A percentile compares a stretch with the other conserved stretches of the same genome.
Conservation (phyloP, 2,329 filamentous ascomycete genomes). For the Elsinoe batatas region DNA sequence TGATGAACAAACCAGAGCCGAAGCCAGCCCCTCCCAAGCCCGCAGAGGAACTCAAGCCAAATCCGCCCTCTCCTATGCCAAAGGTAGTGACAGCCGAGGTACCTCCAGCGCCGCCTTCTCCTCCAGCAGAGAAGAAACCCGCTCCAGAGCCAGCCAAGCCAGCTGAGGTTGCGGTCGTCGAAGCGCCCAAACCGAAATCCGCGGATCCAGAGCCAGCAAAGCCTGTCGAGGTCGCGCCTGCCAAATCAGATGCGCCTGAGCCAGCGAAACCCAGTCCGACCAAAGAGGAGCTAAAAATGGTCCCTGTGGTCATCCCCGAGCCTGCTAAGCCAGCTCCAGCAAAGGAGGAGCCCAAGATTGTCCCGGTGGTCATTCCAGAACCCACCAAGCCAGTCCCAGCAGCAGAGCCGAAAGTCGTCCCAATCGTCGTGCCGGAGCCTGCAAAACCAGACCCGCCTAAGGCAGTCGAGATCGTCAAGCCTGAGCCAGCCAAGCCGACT, state of each 20-base stretch:
- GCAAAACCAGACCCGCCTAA: neutral
- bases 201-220: neutral
- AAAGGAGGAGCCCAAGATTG: neutral
- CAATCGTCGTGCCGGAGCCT: neutral
- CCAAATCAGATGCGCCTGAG: neutral
- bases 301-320: neutral
- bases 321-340: neutral
- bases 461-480: neutral
- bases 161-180: neutral
- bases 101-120: neutral
- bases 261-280: neutral
- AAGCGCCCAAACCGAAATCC: neutral
- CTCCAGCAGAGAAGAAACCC: neutral
- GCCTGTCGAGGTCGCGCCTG: neutral
- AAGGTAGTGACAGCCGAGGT: neutral
- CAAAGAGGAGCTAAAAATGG: neutral
- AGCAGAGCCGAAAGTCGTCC: neutral
- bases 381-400: neutral
- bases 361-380: neutral
- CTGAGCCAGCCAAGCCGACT: neutral
- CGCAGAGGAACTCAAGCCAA: constrained; percentile 2
- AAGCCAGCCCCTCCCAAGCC: neutral
- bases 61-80: constrained; percentile 6
- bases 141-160: neutral
- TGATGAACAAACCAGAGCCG: neutral